Base-by-base conservation (phyloP, 2,329 filamentous ascomycete genomes). In the Volutella citrinella region DNA sequence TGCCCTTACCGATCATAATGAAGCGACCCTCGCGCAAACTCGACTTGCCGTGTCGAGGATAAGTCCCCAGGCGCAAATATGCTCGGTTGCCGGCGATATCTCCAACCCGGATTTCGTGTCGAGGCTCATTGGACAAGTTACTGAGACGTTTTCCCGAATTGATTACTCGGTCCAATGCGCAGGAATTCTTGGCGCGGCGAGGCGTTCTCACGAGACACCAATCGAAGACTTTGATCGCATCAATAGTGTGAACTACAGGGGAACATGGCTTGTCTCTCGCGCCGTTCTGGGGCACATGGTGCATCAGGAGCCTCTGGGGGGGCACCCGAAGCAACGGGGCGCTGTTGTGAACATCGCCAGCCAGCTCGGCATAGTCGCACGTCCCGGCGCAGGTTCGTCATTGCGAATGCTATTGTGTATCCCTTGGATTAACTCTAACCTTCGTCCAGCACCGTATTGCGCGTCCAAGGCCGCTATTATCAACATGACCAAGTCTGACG, bases 161-260 rank as follows among this genome's bases (percentile, higher is more conserved):
- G 75, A 80, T 46, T 80, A 79, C 48, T 67, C 66, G 0, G 69
- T 78, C 7, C 74, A 73, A 36, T 77, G 74, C 32, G 76, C 75
- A 0, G 76, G 76, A 0, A 64, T 78, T 5, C 48, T 73, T 5
- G 67, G 69, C 5, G 52, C 57, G 5, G 52, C 60, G 7, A 57
- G 63, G 21, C 59, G 64, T 14, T 68, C 68, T 1, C 46, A 64
- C 19, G 72, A 78, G 30, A 72, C 65, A n/a, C 49, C 63, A 0
- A 52, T 63, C 1, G 61, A 63, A 2, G 61, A 60, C 9, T 80
- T 79, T 27, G 74, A 80, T 36, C 59, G 59, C 7, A 62, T 80
- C 28, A 78, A 69, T 22, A 64, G 59, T 24, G 63, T 79, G 48
- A 80, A 80, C 43, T 78, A 78, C 44, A 65, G 65, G 12, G 74